Base-by-base conservation (phyloP, 2,329 filamentous ascomycete genomes). In the Botrytis squamosa region DNA sequence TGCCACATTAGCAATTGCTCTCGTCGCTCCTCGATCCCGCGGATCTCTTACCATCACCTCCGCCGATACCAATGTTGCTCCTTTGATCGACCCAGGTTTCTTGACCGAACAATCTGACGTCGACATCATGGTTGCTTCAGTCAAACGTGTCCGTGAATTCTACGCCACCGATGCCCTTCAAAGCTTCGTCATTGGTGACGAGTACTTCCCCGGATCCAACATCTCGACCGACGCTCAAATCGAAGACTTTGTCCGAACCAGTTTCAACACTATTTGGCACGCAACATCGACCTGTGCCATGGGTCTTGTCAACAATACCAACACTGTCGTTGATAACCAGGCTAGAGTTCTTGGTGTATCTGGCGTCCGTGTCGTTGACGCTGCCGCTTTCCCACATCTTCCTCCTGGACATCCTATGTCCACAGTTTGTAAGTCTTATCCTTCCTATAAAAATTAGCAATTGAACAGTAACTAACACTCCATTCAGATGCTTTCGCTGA, bases 231-330 rank as follows among this genome's bases (percentile, higher is more conserved):
- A 80, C 75, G 78, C 59, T 4, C 63, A 80, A 64, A 78, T 80
- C 44, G 57, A 75, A 36, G 70, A 71, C 14, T 71, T 74, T 72
- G 33, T 75, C 78, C 20, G 78, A 79, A 29, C 71, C 75, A 49
- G 81, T 83, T 22, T 83, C 40, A 70, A 71, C 10, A 72, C 73
- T 20, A 72, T 77, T 46, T 89, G 84, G 85, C 88, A 87, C 78
- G 88, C 85, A 83, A 86, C 83, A 0, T 87, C 87, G 0, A 91
- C 88, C 0, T 83, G 83, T 12, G 85, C 85, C 79, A 91, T 91
- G 88, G 88, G 88, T 0, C 84, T 80, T 72, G 10, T 73, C 0
- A 83, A 78, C 2, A 84, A 86, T n/a, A 38, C 70, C 4, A 82
- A 84, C 22, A 75, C 77, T 38, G 78, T 79, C 4, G 72, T 80